A percentile compares a stretch with the other conserved stretches of the same genome.
phyloP scores from a whole-genome alignment of 805 yeast genomes.

The Schwanniomyces yamadae region DNA sequence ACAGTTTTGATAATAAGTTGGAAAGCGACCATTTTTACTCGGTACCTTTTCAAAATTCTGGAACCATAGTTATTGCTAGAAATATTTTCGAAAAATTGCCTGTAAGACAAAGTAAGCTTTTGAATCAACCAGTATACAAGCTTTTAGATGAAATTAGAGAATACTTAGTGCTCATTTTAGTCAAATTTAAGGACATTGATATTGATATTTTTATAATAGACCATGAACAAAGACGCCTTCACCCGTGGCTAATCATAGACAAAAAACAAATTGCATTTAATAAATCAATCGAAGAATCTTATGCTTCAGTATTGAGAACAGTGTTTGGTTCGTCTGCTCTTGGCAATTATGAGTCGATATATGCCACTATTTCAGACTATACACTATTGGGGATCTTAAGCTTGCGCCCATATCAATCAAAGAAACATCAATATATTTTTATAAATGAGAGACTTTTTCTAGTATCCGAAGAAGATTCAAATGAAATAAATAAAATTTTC shows the following conservation, averaged over 20 bases:
- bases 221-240: no score
- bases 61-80: constrained; percentile 38
- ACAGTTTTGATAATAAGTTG: no score
- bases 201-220: background rate
- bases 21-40: constrained; percentile 5
- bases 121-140: constrained; percentile 16
- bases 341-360: constrained; percentile 21
- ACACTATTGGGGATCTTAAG: constrained; percentile 42
- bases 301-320: constrained; percentile 9
- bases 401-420: constrained; percentile 28
- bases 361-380: constrained; percentile 23
- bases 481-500: constrained; percentile 23
- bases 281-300: constrained; percentile 13
- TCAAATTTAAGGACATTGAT: background rate
- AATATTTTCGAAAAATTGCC: constrained; percentile 45
- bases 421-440: constrained; percentile 43
- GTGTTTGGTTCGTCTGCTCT: constrained; percentile 29
- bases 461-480: constrained; percentile 9
- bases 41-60: constrained; percentile 16
- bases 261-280: background rate
- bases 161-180: constrained; percentile 18
- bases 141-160: constrained; percentile 27
- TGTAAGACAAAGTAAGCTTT: constrained; percentile 36
- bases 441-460: constrained; percentile 39
- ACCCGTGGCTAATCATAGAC: background rate